These are phyloP conservation scores for Tanacetum coccineum DNA, from an alignment of 129 eudicot species.

Conservation along the genomic window DNA sequence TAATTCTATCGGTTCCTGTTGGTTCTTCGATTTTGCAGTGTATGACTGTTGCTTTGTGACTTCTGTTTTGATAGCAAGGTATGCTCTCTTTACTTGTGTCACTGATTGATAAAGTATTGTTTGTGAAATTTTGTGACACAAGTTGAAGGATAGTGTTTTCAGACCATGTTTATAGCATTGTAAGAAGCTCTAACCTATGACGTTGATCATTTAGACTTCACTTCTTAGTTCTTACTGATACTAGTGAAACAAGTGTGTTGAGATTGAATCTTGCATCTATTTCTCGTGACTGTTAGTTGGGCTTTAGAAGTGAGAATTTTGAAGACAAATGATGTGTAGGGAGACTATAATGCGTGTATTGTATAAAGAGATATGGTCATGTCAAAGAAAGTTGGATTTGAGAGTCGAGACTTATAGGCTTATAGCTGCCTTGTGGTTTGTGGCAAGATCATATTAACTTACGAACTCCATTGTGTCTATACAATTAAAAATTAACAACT, in stretches of 20 bases:
- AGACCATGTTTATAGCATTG: background rate
- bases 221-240: background rate
- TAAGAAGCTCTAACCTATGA: background rate
- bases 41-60: slow-evolving; percentile 67
- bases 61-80: slow-evolving; percentile 9
- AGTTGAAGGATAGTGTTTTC: background rate
- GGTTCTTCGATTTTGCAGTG: slow-evolving; percentile 72
- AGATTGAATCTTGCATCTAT: background rate
- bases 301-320: too few relatives aligned
- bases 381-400: background rate
- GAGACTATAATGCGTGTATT: background rate
- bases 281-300: background rate
- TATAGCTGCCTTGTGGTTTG: background rate
- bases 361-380: background rate
- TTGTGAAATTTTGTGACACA: too few relatives aligned
- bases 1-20: slow-evolving; percentile 53
- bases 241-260: background rate
- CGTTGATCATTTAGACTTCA: background rate
- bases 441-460: background rate
- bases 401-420: background rate
- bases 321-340: background rate
- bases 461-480: background rate
- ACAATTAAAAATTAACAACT: background rate
- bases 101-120: too few relatives aligned
- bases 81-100: slow-evolving; percentile 20